These are phyloP conservation scores for Candida easanensis DNA, from an alignment of 805 yeast species.

Conservation along the genomic window DNA sequence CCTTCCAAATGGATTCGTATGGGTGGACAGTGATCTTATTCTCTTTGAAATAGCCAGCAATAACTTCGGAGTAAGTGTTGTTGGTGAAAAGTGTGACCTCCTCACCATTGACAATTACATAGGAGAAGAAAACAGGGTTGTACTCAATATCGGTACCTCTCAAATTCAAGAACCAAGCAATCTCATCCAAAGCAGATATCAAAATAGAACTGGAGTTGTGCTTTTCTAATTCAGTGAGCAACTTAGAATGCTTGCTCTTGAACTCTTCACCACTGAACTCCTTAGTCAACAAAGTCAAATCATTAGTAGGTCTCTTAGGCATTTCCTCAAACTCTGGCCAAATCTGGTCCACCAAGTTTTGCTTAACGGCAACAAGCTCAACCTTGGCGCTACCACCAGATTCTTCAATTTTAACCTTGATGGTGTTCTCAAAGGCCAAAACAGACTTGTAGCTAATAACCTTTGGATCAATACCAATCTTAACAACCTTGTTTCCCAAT, in stretches of 20 bases:
- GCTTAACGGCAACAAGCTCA: constrained; percentile 47
- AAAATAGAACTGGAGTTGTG: constrained; percentile 45
- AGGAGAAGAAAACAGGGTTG: constrained; percentile 83
- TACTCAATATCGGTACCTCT: constrained; percentile 81
- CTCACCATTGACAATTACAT: constrained; percentile 44
- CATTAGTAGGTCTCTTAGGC: constrained; percentile 55
- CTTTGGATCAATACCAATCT: constrained; percentile 82
- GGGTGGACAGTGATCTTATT: constrained; percentile 47
- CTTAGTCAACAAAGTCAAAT: constrained; percentile 47
- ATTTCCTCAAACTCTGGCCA: constrained; percentile 67
- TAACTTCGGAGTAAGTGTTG: constrained; percentile 36
- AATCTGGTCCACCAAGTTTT: constrained; percentile 70
- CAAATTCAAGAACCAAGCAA: constrained; percentile 87
- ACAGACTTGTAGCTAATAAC: constrained; percentile 50
- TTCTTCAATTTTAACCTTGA: constrained; percentile 27
- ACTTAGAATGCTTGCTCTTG: constrained; percentile 51
- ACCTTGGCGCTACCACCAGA: constrained; percentile 34
- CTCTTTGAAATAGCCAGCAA: constrained; percentile 38
- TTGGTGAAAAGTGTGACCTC: constrained; percentile 54
- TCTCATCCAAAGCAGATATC: constrained; percentile 77
- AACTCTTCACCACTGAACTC: constrained; percentile 66
- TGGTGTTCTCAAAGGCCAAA: constrained; percentile 27
- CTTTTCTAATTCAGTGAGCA: constrained; percentile 36
- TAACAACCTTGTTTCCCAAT: constrained; percentile 37
- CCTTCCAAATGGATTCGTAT: constrained; percentile 59